phyloP scores from a whole-genome alignment of 2,329 filamentous ascomycete genomes.

The Aspergillus udagawae region DNA sequence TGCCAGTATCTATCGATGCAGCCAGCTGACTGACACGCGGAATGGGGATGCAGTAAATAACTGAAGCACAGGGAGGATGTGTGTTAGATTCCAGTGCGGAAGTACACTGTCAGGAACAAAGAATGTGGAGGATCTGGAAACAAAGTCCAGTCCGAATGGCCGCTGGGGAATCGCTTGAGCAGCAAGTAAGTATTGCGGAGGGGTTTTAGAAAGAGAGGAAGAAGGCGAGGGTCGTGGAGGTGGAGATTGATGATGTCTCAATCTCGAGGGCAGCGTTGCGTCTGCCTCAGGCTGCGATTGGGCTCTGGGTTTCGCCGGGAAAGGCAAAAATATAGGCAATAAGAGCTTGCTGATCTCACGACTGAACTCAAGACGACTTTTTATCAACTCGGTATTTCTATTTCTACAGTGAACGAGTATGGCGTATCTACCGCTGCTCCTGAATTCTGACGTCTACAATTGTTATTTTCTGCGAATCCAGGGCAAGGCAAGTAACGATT shows the following conservation, averaged over 20 bases:
- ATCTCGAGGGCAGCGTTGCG: neutral
- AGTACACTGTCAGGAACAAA: constrained; percentile 6
- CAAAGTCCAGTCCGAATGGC: constrained; percentile 3
- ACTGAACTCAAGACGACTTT: neutral
- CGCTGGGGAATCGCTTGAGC: neutral
- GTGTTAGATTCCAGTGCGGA: constrained; percentile 17
- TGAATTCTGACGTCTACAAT: neutral
- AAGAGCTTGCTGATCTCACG: neutral
- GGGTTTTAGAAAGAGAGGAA: constrained; percentile 3
- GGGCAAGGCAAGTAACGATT: neutral
- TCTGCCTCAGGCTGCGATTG: constrained; percentile 18
- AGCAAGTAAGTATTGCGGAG: neutral
- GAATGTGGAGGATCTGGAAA: constrained; percentile 1
- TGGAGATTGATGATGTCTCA: constrained; percentile 1
- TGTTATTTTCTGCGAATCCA: neutral
- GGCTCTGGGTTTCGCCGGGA: neutral
- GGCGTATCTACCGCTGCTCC: neutral
- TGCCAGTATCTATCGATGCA: constrained; percentile 7
- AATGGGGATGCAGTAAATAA: constrained; percentile 7
- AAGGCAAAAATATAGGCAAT: neutral
- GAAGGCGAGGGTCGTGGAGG: neutral
- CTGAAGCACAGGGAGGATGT: constrained; percentile 5
- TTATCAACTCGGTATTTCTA: neutral
- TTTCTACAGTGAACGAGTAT: neutral
- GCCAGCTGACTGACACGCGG: constrained; percentile 15